A percentile compares a stretch with the other conserved stretches of the same genome.
phyloP scores from a whole-genome alignment of 495 filamentous ascomycete species.

The Penicillium alfredii region DNA sequence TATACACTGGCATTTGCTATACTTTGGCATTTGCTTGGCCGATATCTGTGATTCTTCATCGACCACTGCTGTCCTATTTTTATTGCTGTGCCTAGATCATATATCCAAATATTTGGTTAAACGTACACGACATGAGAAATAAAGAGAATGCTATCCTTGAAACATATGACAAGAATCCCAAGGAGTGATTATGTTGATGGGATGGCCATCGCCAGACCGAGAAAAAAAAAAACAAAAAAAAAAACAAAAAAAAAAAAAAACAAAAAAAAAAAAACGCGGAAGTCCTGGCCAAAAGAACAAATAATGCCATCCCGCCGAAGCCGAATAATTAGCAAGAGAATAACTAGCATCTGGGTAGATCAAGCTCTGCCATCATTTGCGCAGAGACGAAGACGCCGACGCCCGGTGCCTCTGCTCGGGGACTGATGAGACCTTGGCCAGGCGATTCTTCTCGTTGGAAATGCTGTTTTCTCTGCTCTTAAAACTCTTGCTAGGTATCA shows the following conservation, averaged over 20 bases:
- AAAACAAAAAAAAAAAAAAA: too few relatives aligned
- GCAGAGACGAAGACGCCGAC: neutral
- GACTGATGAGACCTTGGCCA: constrained; percentile 2
- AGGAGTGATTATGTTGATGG: too few relatives aligned
- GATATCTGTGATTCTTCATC: neutral
- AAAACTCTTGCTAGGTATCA: constrained; percentile 14
- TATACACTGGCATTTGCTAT: too few relatives aligned
- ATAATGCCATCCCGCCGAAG: too few relatives aligned
- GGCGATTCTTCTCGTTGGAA: constrained; percentile 5
- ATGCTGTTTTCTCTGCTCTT: constrained; percentile 2
- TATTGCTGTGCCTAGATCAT: constrained; percentile 3
- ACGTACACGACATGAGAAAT: neutral
- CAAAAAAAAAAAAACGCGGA: too few relatives aligned
- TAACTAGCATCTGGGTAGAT: too few relatives aligned
- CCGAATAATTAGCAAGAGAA: too few relatives aligned
- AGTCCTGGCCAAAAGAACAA: too few relatives aligned
- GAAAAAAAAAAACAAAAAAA: neutral
- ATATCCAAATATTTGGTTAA: constrained; percentile 5
- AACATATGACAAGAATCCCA: too few relatives aligned
- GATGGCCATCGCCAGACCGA: neutral
- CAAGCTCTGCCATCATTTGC: neutral
- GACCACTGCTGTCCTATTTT: too few relatives aligned
- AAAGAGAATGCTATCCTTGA: too few relatives aligned
- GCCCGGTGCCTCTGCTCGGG: constrained; percentile 1
- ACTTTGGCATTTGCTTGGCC: too few relatives aligned